phyloP scores from a whole-genome alignment of 306 rosid species.

The Fagus sylvatica region DNA sequence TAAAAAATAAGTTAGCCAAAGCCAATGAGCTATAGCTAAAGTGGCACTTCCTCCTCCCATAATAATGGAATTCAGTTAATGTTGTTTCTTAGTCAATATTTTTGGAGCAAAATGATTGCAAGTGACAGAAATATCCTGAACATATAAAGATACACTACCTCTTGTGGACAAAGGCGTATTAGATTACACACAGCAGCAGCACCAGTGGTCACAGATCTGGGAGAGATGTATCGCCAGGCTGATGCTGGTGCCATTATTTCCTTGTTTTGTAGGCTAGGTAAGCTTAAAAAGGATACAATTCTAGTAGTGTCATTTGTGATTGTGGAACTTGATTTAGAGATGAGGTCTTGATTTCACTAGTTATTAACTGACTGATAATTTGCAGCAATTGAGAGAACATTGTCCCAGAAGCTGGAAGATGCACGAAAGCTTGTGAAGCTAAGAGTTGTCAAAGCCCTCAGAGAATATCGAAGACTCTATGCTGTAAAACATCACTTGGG shows the following conservation, averaged over 20 bases:
- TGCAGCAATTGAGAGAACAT: constrained; percentile 92
- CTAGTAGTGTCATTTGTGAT: constrained; percentile 16
- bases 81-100: constrained; percentile 13
- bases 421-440: constrained; percentile 79
- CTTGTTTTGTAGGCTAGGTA: constrained; percentile 87
- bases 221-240: constrained; percentile 89
- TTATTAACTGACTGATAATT: constrained; percentile 30
- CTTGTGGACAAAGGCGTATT: constrained; percentile 98
- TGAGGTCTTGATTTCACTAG: no score
- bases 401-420: constrained; percentile 86
- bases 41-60: background rate
- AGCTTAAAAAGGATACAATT: constrained; percentile 21
- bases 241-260: constrained; percentile 90
- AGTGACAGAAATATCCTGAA: constrained; percentile 46
- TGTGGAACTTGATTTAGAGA: constrained; percentile 21
- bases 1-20: no score
- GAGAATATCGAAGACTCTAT: constrained; percentile 84
- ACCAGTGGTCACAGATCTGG: constrained; percentile 89
- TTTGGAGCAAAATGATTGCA: constrained; percentile 4
- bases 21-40: background rate
- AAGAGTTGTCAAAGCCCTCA: constrained; percentile 81
- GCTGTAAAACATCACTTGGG: constrained; percentile 95
- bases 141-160: constrained; percentile 83
- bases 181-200: constrained; percentile 95
- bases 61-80: constrained; percentile 4